Evolutionary conservation across 2,329 filamentous ascomycete genomes (phyloP), one percentile per base, ranked within the genome.

Genomic region (Uncinocarpus reesii): DNA sequence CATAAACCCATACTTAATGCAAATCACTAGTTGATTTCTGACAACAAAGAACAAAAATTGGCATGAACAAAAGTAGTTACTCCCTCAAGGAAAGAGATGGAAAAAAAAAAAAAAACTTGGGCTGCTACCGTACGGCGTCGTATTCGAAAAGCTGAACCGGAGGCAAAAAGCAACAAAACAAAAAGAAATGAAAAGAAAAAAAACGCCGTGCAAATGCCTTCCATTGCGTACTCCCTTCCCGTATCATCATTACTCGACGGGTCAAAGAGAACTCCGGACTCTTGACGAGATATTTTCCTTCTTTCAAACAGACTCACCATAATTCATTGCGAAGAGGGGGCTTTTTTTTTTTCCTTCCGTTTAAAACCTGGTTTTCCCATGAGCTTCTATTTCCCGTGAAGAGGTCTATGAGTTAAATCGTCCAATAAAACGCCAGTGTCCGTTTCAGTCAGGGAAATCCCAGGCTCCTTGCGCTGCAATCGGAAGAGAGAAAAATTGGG

Each of bases 181-280:
- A n/a, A n/a, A n/a, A n/a, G n/a, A n/a, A 42, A 42, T 35, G 11
- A 7, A 7, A 26, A 36, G 20, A 8, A 37, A 28, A 45, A 20
- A 29, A 46, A 46, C 43, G 43, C 43, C 43, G 43, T 46, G 43
- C 43, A 46, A 31, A 46, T 46, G 43, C 43, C n/a, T n/a, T 38
- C 38, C 43, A 37, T 46, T 46, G 43, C 43, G n/a, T n/a, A 38
- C 34, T 38, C 21, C 11, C 36, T 46, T 37, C n/a, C n/a, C 32
- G 32, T 38, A 24, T 46, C 26, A 13, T 38, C 43, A 23, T 46
- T 29, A 26, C 28, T 38, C 15, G 34, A n/a, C 29, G 11, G 42
- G 29, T 15, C 20, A 26, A 37, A 34, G 11, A 11, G 15, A 31
- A 38, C 34, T 46, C 43, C 43, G 23, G n/a, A 21, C n/a, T n/a